Base-by-base conservation (phyloP, 2,329 filamentous ascomycete species). In the Claviceps humidiphila region DNA sequence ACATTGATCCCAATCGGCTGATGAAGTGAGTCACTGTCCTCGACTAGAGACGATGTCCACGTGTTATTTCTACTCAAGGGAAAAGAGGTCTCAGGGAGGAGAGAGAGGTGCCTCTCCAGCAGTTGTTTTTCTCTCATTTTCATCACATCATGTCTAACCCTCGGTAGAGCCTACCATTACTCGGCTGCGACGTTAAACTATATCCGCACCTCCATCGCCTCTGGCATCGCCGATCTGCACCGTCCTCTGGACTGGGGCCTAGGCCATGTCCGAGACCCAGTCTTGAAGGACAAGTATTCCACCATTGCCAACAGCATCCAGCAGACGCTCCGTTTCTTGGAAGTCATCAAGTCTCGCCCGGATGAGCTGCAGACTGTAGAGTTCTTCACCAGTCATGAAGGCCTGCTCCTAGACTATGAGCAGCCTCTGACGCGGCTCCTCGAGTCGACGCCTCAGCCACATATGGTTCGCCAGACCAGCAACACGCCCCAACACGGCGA, bases 111-210 rank as follows among this genome's bases (percentile, higher is more conserved):
- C 17, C 56, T 41, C 40, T 1, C 14, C 30, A 34, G 30, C 30
- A 34, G 30, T 34, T 34, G 9, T 4, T 34, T 34, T 34, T 17
- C n/a, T n/a, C 39, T 41, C 7, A n/a, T 41, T 7, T 17, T 41
- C 2, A 16, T 17, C 6, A 16, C n/a, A n/a, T 17, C 5, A 8
- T 26, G 13, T 22, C 20, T 14, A 51, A 42, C 11, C 17, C n/a
- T 24, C 26, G 4, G 2, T 52, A 83, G 85, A 56, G 93, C 93
- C 3, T 98, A 98, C 73, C 93, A 95, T 69, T 86, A 97, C 69
- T 96, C 91, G 0, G 88, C 93, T 2, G 88, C 89, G 8, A 98
- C 93, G 0, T 76, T 95, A 56, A 98, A 98, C 72, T 97, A 93
- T 70, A 80, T 96, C 56, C 83, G 93, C 47, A 84, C 86, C 16